A percentile compares a stretch with the other conserved stretches of the same genome.
Evolutionary conservation across 768 basidiomycete genomes (phyloP).

Genomic region (Thelephora ganbajun): DNA sequence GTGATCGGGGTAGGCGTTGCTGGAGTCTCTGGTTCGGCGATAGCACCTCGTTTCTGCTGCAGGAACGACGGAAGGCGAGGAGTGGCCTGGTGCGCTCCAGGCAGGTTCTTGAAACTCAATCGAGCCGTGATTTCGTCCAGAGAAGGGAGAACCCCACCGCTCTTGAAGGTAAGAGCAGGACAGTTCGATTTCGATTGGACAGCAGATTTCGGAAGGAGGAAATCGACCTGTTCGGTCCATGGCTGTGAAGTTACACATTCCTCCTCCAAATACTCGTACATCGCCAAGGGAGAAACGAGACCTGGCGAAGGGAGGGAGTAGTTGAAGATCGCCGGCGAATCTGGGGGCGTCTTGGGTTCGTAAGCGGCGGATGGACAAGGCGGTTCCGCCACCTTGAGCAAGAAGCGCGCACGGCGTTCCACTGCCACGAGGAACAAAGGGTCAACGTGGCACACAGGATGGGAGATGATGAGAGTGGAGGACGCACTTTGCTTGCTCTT

Average conservation of each 20-base stretch:
- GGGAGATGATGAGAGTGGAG: background rate
- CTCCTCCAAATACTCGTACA: constrained; percentile 34
- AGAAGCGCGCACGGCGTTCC: constrained; percentile 61
- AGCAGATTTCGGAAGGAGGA: constrained; percentile 26
- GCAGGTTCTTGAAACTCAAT: constrained; percentile 27
- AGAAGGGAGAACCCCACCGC: constrained; percentile 35
- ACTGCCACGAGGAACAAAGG: constrained; percentile 22
- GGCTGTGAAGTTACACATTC: constrained; percentile 18
- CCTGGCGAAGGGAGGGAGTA: constrained; percentile 58
- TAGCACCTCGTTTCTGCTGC: constrained; percentile 3
- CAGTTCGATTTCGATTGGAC: constrained; percentile 5
- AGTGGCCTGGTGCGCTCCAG: constrained; percentile 12
- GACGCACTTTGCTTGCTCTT: constrained; percentile 59
- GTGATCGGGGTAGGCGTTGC: constrained; percentile 8
- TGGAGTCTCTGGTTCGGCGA: background rate
- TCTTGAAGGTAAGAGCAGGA: constrained; percentile 6
- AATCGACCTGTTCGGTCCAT: constrained; percentile 61
- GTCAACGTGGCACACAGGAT: background rate
- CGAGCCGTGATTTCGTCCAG: constrained; percentile 67
- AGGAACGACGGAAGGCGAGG: constrained; percentile 23
- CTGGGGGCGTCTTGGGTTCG: constrained; percentile 51
- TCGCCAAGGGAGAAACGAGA: constrained; percentile 44
- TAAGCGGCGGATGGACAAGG: constrained; percentile 44
- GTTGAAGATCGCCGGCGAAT: constrained; percentile 57
- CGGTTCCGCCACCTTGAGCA: constrained; percentile 59